phyloP scores from a whole-genome alignment of 2,329 filamentous ascomycete genomes.

The Cryphonectria radicalis region DNA sequence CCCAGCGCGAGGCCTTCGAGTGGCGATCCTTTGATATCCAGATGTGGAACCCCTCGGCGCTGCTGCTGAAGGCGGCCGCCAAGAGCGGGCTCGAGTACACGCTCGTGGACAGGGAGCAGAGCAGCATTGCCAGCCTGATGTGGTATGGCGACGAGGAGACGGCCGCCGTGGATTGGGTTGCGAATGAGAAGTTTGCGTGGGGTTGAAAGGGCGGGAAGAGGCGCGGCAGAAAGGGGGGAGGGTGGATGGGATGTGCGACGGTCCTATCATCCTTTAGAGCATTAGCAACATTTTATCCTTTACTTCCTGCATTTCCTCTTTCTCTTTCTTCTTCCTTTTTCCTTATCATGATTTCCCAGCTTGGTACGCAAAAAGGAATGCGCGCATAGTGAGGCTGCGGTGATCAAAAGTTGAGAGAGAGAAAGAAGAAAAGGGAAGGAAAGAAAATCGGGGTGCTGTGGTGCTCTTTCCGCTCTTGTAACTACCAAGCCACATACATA shows the following conservation, averaged over 20 bases:
- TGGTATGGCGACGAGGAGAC: conserved; percentile 66
- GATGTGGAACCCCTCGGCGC: conserved; percentile 79
- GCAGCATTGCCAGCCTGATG: conserved; percentile 72
- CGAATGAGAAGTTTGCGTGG: conserved; percentile 80
- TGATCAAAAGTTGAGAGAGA: neutral
- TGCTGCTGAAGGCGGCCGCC: conserved; percentile 53
- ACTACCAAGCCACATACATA: neutral
- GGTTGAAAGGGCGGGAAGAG: conserved; percentile 62
- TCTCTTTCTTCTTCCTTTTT: neutral
- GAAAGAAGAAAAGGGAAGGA: neutral
- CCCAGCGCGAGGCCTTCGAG: conserved; percentile 69
- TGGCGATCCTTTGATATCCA: conserved; percentile 75
- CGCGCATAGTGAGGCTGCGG: neutral
- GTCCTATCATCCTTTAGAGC: neutral
- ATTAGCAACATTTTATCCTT: neutral
- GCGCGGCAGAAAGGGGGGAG: too few relatives aligned
- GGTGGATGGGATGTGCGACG: neutral
- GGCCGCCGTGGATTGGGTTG: conserved; percentile 69
- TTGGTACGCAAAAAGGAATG: neutral
- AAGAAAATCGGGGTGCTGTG: neutral
- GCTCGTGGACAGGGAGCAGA: conserved; percentile 60
- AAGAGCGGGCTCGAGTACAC: conserved; percentile 52
- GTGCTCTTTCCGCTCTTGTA: neutral
- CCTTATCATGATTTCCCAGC: neutral
- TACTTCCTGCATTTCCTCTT: neutral